These are phyloP conservation scores for Nepenthes mirabilis DNA, from an alignment of 148 eudicot species.

Conservation along the genomic window DNA sequence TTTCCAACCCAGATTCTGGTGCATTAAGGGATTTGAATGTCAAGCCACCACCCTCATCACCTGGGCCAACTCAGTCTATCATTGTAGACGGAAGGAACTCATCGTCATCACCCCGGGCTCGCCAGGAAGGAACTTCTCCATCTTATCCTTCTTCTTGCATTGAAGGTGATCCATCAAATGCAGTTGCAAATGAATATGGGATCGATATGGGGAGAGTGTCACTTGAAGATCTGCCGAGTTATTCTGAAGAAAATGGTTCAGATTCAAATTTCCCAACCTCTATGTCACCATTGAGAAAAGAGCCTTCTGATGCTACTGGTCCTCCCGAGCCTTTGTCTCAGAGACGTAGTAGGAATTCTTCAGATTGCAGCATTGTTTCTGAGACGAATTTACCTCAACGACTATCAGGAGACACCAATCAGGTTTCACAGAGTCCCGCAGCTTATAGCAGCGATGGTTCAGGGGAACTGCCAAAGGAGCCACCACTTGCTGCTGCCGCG, in stretches of 20 bases:
- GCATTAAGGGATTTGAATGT: constrained; percentile 17
- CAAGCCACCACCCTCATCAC: constrained; percentile 28
- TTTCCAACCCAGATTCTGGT: constrained; percentile 27
- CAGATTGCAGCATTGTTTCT: constrained; percentile 33
- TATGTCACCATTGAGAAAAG: constrained; percentile 32
- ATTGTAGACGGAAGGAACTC: constrained; percentile 22
- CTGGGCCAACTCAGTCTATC: constrained; percentile 27
- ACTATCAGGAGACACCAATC: constrained; percentile 21
- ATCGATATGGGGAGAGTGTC: constrained; percentile 32
- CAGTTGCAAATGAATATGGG: constrained; percentile 29
- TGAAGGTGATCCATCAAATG: constrained; percentile 40
- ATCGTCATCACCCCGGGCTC: constrained; percentile 31
- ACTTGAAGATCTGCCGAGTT: constrained; percentile 27
- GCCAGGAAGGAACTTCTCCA: constrained; percentile 28
- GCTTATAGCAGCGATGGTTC: constrained; percentile 3
- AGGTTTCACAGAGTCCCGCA: constrained; percentile 12
- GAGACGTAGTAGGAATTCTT: constrained; percentile 26
- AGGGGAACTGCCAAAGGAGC: constrained; percentile 32
- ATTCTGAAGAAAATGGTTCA: constrained; percentile 34
- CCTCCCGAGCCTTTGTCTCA: constrained; percentile 27
- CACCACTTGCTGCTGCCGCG: constrained; percentile 18
- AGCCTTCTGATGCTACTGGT: constrained; percentile 16
- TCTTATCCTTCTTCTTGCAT: constrained; percentile 46
- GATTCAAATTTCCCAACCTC: constrained; percentile 31
- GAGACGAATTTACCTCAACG: constrained; percentile 28